Percentiles rank a stretch among this genome's conserved stretches.
phyloP scores from a whole-genome alignment of 1,284 basidiomycete species.

The Cutaneotrichosporon spelunceum region DNA sequence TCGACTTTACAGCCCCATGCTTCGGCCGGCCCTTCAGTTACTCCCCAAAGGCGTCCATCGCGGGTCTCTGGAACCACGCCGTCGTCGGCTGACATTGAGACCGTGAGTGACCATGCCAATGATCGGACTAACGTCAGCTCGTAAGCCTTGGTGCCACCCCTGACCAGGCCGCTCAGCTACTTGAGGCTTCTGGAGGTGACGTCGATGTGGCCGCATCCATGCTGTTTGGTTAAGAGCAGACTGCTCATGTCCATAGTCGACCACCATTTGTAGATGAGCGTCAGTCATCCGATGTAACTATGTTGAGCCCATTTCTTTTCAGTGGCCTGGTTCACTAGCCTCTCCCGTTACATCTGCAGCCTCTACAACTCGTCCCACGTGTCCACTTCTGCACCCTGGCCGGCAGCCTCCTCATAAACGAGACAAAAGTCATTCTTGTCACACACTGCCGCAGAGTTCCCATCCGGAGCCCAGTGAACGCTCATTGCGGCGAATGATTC shows the following conservation, averaged over 20 bases:
- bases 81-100: constrained; percentile 28
- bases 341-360: not conserved
- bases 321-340: not conserved
- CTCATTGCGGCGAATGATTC: constrained; percentile 23
- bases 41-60: not conserved
- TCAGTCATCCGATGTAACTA: not conserved
- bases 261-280: not conserved
- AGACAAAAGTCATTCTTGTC: constrained; percentile 16
- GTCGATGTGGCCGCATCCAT: constrained; percentile 83
- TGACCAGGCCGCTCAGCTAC: constrained; percentile 68
- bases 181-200: constrained; percentile 79
- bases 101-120: constrained; percentile 21
- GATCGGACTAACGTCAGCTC: constrained; percentile 24
- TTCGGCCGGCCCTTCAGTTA: not conserved
- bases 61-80: not conserved
- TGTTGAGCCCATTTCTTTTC: not conserved
- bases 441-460: constrained; percentile 29
- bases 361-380: constrained; percentile 1
- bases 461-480: constrained; percentile 40
- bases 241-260: not conserved
- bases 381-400: not conserved
- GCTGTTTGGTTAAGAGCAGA: constrained; percentile 59
- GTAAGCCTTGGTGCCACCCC: constrained; percentile 64
- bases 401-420: not conserved
- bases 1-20: not conserved